Base-by-base conservation (phyloP, 2,329 filamentous ascomycete species). In the Colletotrichum echinochloae region DNA sequence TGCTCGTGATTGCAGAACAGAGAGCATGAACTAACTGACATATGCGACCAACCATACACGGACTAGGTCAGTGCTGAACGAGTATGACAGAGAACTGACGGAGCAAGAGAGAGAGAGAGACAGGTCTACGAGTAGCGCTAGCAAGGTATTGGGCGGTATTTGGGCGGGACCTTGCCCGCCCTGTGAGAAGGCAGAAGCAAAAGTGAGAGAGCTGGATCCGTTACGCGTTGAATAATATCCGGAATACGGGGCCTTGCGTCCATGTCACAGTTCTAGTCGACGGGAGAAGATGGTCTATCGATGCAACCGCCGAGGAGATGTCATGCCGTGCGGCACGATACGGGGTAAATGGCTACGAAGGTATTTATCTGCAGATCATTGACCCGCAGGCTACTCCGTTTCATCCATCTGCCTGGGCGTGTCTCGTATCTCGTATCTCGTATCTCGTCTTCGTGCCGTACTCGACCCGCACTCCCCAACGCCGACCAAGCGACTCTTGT, bases 191-290 rank as follows among this genome's bases (percentile, higher is more conserved):
- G 41, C 35, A 56, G 60, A 51, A 61, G 33, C 56, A 26, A 60
- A 66, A 51, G 56, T 39, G 56, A n/a, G 49, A n/a, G 49, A 54
- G 57, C 39, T 33, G 66, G 55, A 49, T 60, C 62, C 49, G 61
- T 70, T 7, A 33, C 61, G 66, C 7, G 49, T 51, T 57, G 63
- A 18, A 46, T 54, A 18, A 46, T 54, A 39, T 52, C 52, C 51
- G 57, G 44, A 67, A 66, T 52, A 67, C 64, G 49, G 67, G 59
- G 57, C 41, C 41, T 61, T 49, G 66, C 49, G 51, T 60, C 62
- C 55, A 61, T 33, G 39, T 54, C n/a, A 48, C 23, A 35, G 26
- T n/a, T 61, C 39, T 49, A n/a, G 35, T 46, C 41, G 37, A 51
- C 37, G 56, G 23, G 33, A 23, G 41, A 35, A 56, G 56, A 39